A percentile compares a stretch with the other conserved stretches of the same genome.
These are phyloP conservation scores for Didymosphaeria variabile DNA, from an alignment of 2,329 filamentous ascomycete genomes.

Conservation along the genomic window DNA sequence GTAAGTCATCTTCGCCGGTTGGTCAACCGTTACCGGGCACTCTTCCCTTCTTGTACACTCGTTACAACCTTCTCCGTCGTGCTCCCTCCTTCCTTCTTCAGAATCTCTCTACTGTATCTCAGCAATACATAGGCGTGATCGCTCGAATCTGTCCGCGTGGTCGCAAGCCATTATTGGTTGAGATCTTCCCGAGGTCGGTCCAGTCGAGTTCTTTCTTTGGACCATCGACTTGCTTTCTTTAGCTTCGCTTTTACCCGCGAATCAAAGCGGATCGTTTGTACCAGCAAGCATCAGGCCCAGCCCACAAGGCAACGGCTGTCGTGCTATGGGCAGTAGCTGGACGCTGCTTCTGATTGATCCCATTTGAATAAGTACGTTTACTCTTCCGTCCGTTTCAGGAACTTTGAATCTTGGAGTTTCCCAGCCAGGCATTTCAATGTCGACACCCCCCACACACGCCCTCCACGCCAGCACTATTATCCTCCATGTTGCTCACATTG, in stretches of 20 bases:
- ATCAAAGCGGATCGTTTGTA: conserved; percentile 43
- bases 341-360: conserved; percentile 46
- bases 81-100: conserved; percentile 38
- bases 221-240: conserved; percentile 36
- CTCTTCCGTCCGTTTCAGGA: conserved; percentile 46
- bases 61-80: conserved; percentile 45
- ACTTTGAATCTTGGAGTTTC: conserved; percentile 37
- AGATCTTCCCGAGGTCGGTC: conserved; percentile 50
- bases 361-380: conserved; percentile 50
- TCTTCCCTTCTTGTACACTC: conserved; percentile 49
- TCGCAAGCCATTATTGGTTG: conserved; percentile 44
- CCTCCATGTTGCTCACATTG: conserved; percentile 61
- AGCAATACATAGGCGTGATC: conserved; percentile 41
- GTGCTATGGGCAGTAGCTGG: conserved; percentile 47
- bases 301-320: conserved; percentile 42
- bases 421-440: conserved; percentile 47
- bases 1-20: conserved; percentile 41
- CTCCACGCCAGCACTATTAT: conserved; percentile 27
- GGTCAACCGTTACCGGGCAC: conserved; percentile 43
- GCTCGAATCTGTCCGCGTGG: conserved; percentile 40
- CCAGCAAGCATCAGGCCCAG: conserved; percentile 46
- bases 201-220: conserved; percentile 40
- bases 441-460: conserved; percentile 32
- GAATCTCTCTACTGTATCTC: conserved; percentile 23
- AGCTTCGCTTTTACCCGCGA: conserved; percentile 46